Conservation (phyloP, 2,329 filamentous ascomycete genomes). For the Fusarium anthophilum region DNA sequence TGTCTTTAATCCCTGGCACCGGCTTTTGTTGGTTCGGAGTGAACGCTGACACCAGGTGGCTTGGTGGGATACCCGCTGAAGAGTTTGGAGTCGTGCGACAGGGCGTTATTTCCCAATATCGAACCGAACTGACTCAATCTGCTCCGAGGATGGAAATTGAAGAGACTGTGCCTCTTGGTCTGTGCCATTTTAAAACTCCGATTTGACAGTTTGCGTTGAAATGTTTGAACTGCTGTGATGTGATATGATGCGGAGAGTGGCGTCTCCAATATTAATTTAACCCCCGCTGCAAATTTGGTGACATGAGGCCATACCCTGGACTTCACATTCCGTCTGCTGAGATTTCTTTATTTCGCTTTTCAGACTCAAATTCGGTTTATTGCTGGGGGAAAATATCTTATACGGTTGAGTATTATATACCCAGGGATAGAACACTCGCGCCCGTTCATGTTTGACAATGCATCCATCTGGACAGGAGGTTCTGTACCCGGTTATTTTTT, state of each 20-base stretch:
- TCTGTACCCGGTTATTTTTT: neutral
- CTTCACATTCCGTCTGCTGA: neutral
- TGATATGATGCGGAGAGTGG: neutral
- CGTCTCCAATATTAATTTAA: neutral
- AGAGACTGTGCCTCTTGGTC: neutral
- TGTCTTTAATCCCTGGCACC: neutral
- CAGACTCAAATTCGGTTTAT: neutral
- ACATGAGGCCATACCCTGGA: neutral
- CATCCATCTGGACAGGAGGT: neutral
- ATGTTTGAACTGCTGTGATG: no score
- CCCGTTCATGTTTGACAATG: neutral
- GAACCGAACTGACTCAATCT: neutral
- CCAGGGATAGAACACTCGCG: neutral
- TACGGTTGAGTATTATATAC: rapidly evolving
- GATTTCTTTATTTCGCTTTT: neutral
- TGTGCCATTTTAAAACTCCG: neutral
- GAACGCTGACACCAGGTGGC: slow-evolving; percentile 2
- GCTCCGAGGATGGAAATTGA: neutral
- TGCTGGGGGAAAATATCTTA: rapidly evolving
- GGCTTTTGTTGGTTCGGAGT: neutral
- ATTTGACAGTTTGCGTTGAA: neutral
- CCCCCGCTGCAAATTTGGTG: neutral
- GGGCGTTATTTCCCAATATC: neutral
- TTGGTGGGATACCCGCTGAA: slow-evolving; percentile 1
- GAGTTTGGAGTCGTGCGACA: slow-evolving; percentile 1